A percentile compares a stretch with the other conserved stretches of the same genome.
These are phyloP conservation scores for Solanum sitiens DNA, from an alignment of 257 asterid species.

Conservation along the genomic window DNA sequence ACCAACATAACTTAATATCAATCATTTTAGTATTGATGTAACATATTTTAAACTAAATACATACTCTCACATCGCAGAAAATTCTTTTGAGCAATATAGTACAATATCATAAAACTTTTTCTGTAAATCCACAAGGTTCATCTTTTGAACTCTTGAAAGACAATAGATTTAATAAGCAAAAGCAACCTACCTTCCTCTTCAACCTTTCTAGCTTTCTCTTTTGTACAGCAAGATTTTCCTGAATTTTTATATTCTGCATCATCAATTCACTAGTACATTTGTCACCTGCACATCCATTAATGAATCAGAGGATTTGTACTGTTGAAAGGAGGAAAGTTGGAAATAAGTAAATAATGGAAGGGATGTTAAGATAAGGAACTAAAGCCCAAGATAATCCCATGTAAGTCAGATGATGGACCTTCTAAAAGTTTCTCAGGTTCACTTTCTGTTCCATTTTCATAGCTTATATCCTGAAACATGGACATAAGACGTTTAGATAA, in stretches of 20 bases:
- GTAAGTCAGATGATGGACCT: constrained; percentile 28
- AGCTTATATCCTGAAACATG: constrained; percentile 45
- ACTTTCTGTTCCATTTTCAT: constrained; percentile 23
- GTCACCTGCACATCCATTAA: constrained; percentile 35
- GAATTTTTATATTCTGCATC: constrained; percentile 43
- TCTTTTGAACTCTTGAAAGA: neutral
- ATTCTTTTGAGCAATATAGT: neutral
- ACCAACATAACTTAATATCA: neutral
- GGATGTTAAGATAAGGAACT: neutral
- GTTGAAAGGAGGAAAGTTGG: neutral
- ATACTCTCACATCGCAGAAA: neutral
- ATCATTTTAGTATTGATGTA: neutral
- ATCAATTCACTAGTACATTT: constrained; percentile 30
- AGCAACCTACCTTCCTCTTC: constrained; percentile 52
- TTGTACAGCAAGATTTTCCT: constrained; percentile 39
- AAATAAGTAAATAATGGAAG: neutral
- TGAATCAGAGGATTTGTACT: neutral
- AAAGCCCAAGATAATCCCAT: neutral
- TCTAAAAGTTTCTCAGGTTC: constrained; percentile 25
- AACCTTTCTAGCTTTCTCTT: constrained; percentile 66
- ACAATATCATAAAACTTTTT: neutral
- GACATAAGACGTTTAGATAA: constrained; percentile 5
- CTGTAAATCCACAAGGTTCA: neutral
- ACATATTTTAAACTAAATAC: neutral
- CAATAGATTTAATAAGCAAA: neutral